Evolutionary conservation across 1,284 basidiomycete species (phyloP).

Genomic region (Malassezia equina): DNA sequence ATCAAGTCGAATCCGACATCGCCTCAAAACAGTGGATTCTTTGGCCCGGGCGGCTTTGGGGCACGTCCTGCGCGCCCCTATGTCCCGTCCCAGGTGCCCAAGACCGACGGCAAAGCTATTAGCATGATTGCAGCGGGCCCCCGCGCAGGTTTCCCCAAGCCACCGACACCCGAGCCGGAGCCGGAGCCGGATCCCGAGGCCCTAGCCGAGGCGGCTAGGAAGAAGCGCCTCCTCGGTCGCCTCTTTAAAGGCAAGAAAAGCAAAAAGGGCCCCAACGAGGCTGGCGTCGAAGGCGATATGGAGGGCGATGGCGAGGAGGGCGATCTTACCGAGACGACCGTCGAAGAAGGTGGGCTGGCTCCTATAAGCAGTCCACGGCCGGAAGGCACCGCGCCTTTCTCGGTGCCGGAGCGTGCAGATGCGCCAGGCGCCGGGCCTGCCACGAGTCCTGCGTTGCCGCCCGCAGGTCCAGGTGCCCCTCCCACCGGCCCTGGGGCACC

Average conservation of each 20-base stretch:
- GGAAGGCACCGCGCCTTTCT: neutral
- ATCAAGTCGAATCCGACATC: neutral
- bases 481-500: no score
- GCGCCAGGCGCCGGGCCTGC: neutral
- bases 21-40: neutral
- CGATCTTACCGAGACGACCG: neutral
- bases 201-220: neutral
- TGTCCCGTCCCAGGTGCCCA: neutral
- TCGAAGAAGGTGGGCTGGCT: neutral
- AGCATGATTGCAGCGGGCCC: constrained; percentile 16
- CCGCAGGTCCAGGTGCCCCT: no score
- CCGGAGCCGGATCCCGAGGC: constrained; percentile 11
- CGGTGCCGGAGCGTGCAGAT: neutral
- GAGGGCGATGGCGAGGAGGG: neutral
- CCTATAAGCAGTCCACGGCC: neutral
- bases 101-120: neutral
- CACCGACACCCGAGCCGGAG: constrained; percentile 8
- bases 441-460: no score
- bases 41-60: neutral
- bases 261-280: neutral
- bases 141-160: constrained; percentile 7
- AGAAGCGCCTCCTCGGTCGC: neutral
- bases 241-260: constrained; percentile 1
- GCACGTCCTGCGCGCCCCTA: neutral
- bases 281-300: neutral